Percentiles rank a stretch among this genome's conserved stretches.
phyloP scores from a whole-genome alignment of 2,329 filamentous ascomycete species.

The Blastomyces parvus region DNA sequence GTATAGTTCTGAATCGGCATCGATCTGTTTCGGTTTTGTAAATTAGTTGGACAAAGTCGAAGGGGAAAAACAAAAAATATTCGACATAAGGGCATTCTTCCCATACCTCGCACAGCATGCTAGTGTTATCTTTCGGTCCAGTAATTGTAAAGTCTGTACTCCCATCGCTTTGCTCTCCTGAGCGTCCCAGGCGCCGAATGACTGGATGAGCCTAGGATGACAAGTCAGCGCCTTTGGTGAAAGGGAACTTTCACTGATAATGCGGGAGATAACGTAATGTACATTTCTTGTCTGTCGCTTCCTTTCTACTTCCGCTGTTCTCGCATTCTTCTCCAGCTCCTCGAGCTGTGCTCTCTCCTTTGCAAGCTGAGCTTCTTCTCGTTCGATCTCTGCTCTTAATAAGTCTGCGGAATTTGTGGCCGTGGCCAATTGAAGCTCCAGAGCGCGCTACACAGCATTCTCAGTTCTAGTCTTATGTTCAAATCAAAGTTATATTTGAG shows the following conservation, averaged over 20 bases:
- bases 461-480: constrained; percentile 15
- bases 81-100: background rate
- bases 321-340: constrained; percentile 37
- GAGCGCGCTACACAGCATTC: constrained; percentile 21
- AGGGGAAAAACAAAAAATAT: background rate
- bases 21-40: constrained; percentile 22
- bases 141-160: constrained; percentile 24
- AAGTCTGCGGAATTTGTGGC: constrained; percentile 33
- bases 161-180: constrained; percentile 13
- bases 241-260: too few species aligned
- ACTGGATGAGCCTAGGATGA: constrained; percentile 31
- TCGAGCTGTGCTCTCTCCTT: constrained; percentile 33
- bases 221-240: constrained; percentile 7
- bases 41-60: constrained; percentile 4
- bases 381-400: constrained; percentile 33
- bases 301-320: constrained; percentile 30
- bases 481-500: background rate
- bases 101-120: constrained; percentile 29
- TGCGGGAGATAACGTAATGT: constrained; percentile 1
- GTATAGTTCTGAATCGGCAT: constrained; percentile 29
- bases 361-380: constrained; percentile 35
- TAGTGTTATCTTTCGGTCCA: constrained; percentile 19
- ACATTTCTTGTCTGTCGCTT: constrained; percentile 36
- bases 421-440: constrained; percentile 34
- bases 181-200: constrained; percentile 28